Conservation (phyloP, 148 eudicot species). For the Cornus kousa region DNA sequence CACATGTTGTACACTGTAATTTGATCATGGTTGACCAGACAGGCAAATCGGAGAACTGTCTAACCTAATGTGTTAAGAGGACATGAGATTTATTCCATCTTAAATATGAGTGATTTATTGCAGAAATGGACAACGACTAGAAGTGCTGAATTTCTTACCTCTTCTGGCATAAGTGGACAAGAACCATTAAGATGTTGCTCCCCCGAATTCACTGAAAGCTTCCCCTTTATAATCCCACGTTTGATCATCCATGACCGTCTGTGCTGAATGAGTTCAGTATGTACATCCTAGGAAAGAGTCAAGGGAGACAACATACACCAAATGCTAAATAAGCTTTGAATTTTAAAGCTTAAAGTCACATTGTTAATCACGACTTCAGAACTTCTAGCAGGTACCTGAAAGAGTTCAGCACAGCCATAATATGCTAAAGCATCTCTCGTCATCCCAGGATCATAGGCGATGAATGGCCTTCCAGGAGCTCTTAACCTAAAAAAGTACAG, state of each 20-base stretch:
- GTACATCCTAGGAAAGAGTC: slow-evolving; percentile 66
- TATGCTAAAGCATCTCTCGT: slow-evolving; percentile 93
- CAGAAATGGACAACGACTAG: not conserved
- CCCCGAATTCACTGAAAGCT: slow-evolving; percentile 71
- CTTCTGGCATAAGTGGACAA: slow-evolving; percentile 94
- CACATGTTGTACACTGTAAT: not conserved
- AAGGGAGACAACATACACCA: slow-evolving; percentile 6
- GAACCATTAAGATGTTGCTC: slow-evolving; percentile 69
- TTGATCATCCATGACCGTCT: slow-evolving; percentile 88
- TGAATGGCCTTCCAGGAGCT: slow-evolving; percentile 68
- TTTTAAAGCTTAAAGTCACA: not conserved
- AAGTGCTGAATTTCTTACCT: slow-evolving; percentile 39
- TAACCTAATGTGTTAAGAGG: not conserved
- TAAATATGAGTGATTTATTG: not conserved
- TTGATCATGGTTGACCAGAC: not conserved
- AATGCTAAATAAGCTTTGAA: slow-evolving; percentile 17
- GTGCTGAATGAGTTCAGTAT: slow-evolving; percentile 90
- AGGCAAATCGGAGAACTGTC: not conserved
- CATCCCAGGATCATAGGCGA: slow-evolving; percentile 91
- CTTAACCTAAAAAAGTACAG: slow-evolving; percentile 41
- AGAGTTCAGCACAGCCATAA: slow-evolving; percentile 93
- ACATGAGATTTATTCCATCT: not conserved
- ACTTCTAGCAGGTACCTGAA: slow-evolving; percentile 57
- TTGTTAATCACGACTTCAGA: slow-evolving; percentile 7
- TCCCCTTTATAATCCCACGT: slow-evolving; percentile 86